These are phyloP conservation scores for Schwanniomyces pseudopolymorphus DNA, from an alignment of 805 yeast genomes.

Conservation along the genomic window DNA sequence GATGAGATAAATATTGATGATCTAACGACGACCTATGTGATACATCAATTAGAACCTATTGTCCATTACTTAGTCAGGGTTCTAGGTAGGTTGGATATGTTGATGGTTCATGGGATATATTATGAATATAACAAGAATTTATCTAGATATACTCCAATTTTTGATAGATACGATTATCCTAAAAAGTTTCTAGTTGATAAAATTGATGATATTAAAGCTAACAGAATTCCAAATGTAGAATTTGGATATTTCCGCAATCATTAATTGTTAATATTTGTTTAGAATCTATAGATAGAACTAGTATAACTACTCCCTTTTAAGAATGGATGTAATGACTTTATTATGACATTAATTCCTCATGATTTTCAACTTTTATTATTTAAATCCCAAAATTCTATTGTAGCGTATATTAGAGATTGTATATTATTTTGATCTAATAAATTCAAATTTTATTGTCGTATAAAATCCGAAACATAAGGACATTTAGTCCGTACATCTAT, in stretches of 20 bases:
- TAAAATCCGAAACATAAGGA: not conserved
- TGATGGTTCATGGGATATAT: constrained; percentile 37
- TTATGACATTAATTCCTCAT: too few relatives aligned
- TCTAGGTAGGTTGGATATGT: constrained; percentile 23
- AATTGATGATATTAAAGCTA: constrained; percentile 7
- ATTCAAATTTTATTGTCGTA: too few relatives aligned
- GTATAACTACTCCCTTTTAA: too few relatives aligned
- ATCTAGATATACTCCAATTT: constrained; percentile 21
- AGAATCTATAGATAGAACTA: too few relatives aligned
- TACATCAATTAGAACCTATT: constrained; percentile 36
- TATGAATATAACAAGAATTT: constrained; percentile 16
- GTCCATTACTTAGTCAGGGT: constrained; percentile 22
- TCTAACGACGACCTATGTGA: constrained; percentile 31
- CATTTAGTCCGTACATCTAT: not conserved
- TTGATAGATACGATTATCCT: constrained; percentile 28
- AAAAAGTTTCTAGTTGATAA: constrained; percentile 12
- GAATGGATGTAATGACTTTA: too few relatives aligned
- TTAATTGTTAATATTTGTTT: constrained; percentile 4
- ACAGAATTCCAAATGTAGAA: constrained; percentile 10
- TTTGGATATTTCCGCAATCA: constrained; percentile 17
- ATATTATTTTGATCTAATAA: not conserved
- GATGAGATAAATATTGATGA: constrained; percentile 29
- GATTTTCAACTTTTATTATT: too few relatives aligned
- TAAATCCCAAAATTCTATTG: too few relatives aligned
- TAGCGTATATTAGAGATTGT: not conserved